Base-by-base conservation (phyloP, 2,329 filamentous ascomycete genomes). In the Calonectria fujianensis region DNA sequence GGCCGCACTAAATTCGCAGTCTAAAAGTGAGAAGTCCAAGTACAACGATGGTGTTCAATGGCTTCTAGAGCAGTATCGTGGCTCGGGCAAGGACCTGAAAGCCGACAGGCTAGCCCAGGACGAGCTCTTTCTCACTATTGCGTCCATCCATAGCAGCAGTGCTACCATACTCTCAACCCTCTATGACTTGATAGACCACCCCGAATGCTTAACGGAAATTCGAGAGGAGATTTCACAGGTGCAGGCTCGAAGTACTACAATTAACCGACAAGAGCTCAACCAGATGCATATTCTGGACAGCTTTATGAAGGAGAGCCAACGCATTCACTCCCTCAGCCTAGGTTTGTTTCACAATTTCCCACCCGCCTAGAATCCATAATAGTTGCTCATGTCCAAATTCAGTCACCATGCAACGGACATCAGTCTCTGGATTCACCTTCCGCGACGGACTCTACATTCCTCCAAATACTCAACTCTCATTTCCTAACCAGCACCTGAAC, bases 31-130 rank as follows among this genome's bases (percentile, higher is more conserved):
- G 4, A 57, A 57, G 4, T 35, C 52, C 29, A 57, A 32, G 6
- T 57, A 35, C 52, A 57, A 57, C 52, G 52, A 57, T 35, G 52
- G 52, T 4, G 52, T 57, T 20, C 52, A 57, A 35, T 57, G 52
- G 52, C 52, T 57, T 13, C 29, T 57, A 18, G 52, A 57, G 31
- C 52, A 57, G 18, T 57, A 57, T 57, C 52, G 52, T 20, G 52
- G 52, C 31, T 35, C 16, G 7, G 52, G 52, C 18, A 57, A 57
- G 18, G 52, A 57, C 2, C n/a, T 57, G 18, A 57, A 29, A 10
- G 52, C 52, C 1, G 31, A 57, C 31, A 57, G 20, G 31, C 52
- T 57, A n/a, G 52, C 52, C 9, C 52, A 57, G 18, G 52, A 57
- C 18, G 52, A 57, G 52, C 52, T 35, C 3, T 57, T 57, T 18